phyloP scores from a whole-genome alignment of 139 green algal species.

The Chlorella vulgaris region DNA sequence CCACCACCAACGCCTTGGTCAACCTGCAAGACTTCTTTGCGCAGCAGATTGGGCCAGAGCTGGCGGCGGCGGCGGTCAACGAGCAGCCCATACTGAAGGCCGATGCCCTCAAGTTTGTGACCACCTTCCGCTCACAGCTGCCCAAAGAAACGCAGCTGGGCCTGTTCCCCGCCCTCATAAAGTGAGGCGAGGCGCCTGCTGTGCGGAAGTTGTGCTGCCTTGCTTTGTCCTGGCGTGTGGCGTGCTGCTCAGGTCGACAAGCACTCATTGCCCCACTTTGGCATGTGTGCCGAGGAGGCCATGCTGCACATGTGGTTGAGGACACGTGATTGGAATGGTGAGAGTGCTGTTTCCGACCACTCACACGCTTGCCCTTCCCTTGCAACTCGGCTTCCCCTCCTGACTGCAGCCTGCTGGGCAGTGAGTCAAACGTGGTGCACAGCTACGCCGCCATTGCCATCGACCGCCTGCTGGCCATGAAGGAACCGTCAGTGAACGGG shows the following conservation, averaged over 20 bases:
- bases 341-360: too few species aligned
- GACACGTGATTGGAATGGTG: too few species aligned
- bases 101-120: conserved; percentile 96
- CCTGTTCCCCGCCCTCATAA: conserved; percentile 72
- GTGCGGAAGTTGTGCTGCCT: background rate
- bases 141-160: conserved; percentile 71
- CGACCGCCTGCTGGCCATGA: conserved; percentile 81
- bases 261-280: too few species aligned
- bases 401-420: conserved; percentile 49
- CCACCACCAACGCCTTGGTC: conserved; percentile 88
- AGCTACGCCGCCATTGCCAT: conserved; percentile 93
- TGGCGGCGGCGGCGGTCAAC: conserved; percentile 63
- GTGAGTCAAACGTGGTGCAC: conserved; percentile 93
- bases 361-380: background rate
- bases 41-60: conserved; percentile 84
- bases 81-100: conserved; percentile 88
- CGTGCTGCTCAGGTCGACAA: too few species aligned
- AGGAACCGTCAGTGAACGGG: background rate
- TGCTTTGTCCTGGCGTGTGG: too few species aligned
- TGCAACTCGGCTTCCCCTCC: background rate
- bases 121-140: conserved; percentile 87
- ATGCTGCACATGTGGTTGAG: too few species aligned
- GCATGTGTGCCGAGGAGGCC: too few species aligned
- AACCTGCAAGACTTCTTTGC: conserved; percentile 72
- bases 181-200: background rate